Conservation (phyloP, 192 early-diverging fungal genomes). For the Gaertneriomyces sp. region DNA sequence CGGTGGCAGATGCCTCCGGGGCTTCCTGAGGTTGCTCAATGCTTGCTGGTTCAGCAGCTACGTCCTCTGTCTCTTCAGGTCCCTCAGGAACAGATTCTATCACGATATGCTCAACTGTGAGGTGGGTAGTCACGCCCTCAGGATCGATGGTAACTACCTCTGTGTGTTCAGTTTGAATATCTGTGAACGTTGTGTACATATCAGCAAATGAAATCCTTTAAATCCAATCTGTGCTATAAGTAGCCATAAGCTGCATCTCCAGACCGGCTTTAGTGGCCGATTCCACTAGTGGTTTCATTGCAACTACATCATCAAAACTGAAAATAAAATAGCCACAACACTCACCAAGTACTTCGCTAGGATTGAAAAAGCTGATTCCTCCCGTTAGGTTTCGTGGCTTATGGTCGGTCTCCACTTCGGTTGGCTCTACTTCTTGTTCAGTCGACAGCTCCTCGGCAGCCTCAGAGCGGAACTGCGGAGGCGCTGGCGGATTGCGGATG, state of each 20-base stretch:
- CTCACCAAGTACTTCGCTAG: constrained; percentile 29
- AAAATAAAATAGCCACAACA: not conserved
- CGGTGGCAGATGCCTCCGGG: not conserved
- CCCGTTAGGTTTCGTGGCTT: not conserved
- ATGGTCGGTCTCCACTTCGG: not conserved
- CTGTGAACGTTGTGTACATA: not conserved
- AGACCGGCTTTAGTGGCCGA: constrained; percentile 30
- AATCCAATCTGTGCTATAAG: not conserved
- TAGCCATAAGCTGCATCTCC: constrained; percentile 22
- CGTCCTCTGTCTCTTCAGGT: not conserved
- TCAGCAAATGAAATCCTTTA: not conserved
- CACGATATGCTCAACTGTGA: not conserved
- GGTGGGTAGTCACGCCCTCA: not conserved
- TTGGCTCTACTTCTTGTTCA: not conserved
- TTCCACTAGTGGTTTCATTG: constrained; percentile 14
- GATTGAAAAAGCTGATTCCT: constrained; percentile 29
- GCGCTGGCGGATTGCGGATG: constrained; percentile 27
- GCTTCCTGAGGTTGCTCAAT: not conserved
- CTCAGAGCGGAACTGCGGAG: constrained; percentile 30
- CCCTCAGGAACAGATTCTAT: constrained; percentile 1
- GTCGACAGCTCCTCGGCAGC: not conserved
- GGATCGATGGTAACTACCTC: not conserved
- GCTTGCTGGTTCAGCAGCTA: not conserved
- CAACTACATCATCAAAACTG: too few species aligned
- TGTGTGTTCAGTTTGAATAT: not conserved